Evolutionary conservation across 1,139 yeast genomes (phyloP).

Genomic region (Sugiyamaella paludigena): DNA sequence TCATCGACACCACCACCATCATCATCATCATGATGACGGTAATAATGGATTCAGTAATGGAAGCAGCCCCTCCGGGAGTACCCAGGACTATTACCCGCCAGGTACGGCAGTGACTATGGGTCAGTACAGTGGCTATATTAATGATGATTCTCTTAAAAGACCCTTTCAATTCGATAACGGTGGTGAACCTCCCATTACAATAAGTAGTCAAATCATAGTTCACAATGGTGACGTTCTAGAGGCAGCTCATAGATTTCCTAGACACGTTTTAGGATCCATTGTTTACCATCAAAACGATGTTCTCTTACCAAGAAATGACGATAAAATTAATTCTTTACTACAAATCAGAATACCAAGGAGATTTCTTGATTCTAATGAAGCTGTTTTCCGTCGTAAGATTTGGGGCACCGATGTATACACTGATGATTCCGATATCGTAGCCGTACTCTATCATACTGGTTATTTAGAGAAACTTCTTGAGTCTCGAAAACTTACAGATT

Average conservation of each 20-base stretch:
- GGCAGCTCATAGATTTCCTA: constrained; percentile 46
- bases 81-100: neutral
- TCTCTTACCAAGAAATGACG: constrained; percentile 40
- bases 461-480: constrained; percentile 41
- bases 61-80: neutral
- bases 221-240: constrained; percentile 47
- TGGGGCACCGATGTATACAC: constrained; percentile 96
- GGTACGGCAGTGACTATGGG: neutral
- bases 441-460: constrained; percentile 74
- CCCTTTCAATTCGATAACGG: constrained; percentile 4
- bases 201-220: constrained; percentile 36
- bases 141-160: constrained; percentile 2
- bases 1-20: constrained; percentile 26
- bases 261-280: constrained; percentile 58
- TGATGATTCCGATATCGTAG: constrained; percentile 84
- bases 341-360: constrained; percentile 60
- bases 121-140: neutral
- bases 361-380: constrained; percentile 39
- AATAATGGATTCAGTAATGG: neutral
- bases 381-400: constrained; percentile 52
- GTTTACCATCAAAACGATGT: constrained; percentile 47
- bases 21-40: constrained; percentile 16
- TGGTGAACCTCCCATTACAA: constrained; percentile 19
- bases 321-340: constrained; percentile 57
- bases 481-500: constrained; percentile 43